Conservation (phyloP, 2,329 filamentous ascomycete species). For the Botrytis deweyae region DNA sequence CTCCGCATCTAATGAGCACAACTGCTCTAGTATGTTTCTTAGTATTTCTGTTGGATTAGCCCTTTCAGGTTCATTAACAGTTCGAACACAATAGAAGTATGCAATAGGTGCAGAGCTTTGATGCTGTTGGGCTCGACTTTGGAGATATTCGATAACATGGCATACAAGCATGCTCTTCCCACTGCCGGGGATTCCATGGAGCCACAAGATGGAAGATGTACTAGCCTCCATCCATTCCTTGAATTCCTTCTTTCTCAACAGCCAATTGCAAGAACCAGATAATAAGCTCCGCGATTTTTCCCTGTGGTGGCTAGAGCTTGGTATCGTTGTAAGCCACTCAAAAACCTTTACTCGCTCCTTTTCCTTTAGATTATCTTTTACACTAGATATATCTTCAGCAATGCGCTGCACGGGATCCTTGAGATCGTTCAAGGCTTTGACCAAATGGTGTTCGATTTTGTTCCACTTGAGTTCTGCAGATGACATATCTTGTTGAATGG, state of each 20-base stretch:
- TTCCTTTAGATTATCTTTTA: not conserved
- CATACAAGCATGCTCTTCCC: slow-evolving; percentile 41
- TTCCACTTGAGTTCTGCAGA: not conserved
- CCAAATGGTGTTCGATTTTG: not conserved
- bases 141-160: slow-evolving; percentile 24
- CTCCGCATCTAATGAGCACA: not conserved
- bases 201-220: slow-evolving; percentile 40
- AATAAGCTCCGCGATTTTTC: slow-evolving; percentile 14
- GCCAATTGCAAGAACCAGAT: slow-evolving; percentile 31
- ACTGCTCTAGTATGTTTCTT: slow-evolving; percentile 31
- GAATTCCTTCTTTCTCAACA: slow-evolving; percentile 30
- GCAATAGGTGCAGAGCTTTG: too few species aligned
- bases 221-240: slow-evolving; percentile 36
- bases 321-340: not conserved
- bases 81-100: slow-evolving; percentile 29
- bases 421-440: slow-evolving; percentile 4
- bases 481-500: not conserved
- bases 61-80: slow-evolving; percentile 31
- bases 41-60: slow-evolving; percentile 31
- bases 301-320: not conserved
- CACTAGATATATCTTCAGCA: not conserved
- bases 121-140: not conserved
- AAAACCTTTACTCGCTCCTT: not conserved
- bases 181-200: slow-evolving; percentile 40
- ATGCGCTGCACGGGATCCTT: slow-evolving; percentile 14